A percentile compares a stretch with the other conserved stretches of the same genome.
Evolutionary conservation across 1,284 basidiomycete genomes (phyloP).

Genomic region (Ganoderma meredithae): DNA sequence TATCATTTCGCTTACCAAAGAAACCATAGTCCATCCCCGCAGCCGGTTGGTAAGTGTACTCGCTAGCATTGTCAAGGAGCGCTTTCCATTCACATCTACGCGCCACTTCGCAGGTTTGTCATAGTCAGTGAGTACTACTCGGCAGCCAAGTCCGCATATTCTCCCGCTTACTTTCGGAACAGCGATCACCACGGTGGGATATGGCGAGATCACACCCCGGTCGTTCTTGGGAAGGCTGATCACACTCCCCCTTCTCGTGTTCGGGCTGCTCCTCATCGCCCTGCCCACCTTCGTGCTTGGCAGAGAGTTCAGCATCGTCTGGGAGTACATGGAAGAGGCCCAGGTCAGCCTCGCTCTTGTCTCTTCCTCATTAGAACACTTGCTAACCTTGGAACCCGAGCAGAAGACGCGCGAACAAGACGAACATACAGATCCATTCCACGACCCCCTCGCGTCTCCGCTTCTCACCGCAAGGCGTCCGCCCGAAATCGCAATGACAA

Average conservation of each 20-base stretch:
- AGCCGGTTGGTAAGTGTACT: constrained; percentile 63
- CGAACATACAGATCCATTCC: constrained; percentile 26
- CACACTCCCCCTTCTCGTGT: constrained; percentile 85
- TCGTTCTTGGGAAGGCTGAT: constrained; percentile 84
- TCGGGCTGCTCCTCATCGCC: constrained; percentile 87
- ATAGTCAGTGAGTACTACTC: constrained; percentile 59
- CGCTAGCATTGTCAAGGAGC: background rate
- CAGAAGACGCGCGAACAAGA: constrained; percentile 25
- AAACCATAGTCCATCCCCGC: constrained; percentile 76
- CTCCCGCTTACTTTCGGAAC: background rate
- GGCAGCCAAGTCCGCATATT: background rate
- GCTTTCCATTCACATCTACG: constrained; percentile 19
- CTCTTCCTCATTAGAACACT: constrained; percentile 7
- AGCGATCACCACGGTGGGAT: constrained; percentile 88
- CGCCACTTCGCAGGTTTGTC: constrained; percentile 48
- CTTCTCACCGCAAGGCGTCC: constrained; percentile 30
- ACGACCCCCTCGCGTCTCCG: constrained; percentile 35
- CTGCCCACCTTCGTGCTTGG: constrained; percentile 90
- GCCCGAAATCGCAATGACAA: constrained; percentile 25
- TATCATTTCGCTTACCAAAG: background rate
- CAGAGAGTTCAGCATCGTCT: constrained; percentile 86
- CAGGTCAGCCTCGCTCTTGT: constrained; percentile 43
- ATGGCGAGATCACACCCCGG: constrained; percentile 87
- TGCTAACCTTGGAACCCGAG: constrained; percentile 13
- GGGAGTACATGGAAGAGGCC: constrained; percentile 78